phyloP scores from a whole-genome alignment of 768 basidiomycete species.

The Termitomyces sp. region DNA sequence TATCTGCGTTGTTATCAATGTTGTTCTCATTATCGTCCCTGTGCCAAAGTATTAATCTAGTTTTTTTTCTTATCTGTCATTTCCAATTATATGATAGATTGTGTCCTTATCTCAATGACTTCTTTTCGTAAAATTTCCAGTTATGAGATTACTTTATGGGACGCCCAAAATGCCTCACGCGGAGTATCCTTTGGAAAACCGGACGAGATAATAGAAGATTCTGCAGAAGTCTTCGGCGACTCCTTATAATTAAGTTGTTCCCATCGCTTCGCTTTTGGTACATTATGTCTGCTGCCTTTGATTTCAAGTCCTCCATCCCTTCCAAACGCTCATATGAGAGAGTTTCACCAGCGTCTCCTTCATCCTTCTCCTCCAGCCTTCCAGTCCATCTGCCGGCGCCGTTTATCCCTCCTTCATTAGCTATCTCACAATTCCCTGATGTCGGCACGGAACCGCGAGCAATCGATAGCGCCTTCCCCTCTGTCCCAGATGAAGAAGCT shows the following conservation, averaged over 20 bases:
- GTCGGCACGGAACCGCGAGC: background rate
- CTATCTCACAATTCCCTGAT: background rate
- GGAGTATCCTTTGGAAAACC: background rate
- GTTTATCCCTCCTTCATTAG: conserved; percentile 6
- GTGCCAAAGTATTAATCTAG: conserved; percentile 19
- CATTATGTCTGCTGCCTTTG: background rate
- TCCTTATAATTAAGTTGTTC: background rate
- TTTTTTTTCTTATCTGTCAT: background rate
- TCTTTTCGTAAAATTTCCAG: background rate
- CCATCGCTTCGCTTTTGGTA: background rate
- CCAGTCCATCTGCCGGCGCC: background rate
- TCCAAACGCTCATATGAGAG: background rate
- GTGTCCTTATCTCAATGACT: background rate
- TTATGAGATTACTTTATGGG: background rate
- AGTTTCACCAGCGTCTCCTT: background rate
- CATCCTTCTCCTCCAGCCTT: background rate
- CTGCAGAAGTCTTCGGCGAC: background rate
- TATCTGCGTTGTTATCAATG: conserved; percentile 30
- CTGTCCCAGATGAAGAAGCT: conserved; percentile 3
- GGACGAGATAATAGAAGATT: background rate
- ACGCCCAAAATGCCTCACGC: background rate
- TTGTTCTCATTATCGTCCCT: conserved; percentile 17
- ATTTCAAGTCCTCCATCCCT: background rate
- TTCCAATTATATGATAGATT: background rate
- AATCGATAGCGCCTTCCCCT: background rate